Evolutionary conservation across 164 flowering plant species (phyloP), one percentile per base, ranked within the genome.

Genomic region (Akebia trifoliata): DNA sequence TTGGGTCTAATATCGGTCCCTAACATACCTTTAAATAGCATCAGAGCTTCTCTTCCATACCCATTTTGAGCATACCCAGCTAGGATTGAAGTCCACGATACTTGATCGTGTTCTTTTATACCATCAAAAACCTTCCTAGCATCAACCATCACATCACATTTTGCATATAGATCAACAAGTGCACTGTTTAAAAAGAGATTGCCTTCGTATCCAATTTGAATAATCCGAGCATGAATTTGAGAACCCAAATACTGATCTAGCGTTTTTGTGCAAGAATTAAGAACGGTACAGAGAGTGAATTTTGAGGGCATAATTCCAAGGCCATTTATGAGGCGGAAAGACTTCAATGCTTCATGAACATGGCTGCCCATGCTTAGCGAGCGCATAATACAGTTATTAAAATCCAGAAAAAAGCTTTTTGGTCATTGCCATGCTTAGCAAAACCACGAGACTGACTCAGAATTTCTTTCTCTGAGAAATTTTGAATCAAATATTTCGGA

Each of bases 81-180:
- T 30, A 75, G 69, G 12, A 77, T 64, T 0, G 83, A 73, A 34
- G 75, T 78, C 80, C 83, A 76, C 0, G 75, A 63, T 0, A 81
- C 86, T 14, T 64, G 66, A 58, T 81, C 81, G 52, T 70, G 76
- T 18, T 58, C 64, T 45, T 25, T 36, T 69, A 77, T 73, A 14
- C 60, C n/a, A 24, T 60, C 66, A 58, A 78, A 77, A 4, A 79
- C 72, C 55, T 42, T 61, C 45, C 52, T 62, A 10, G 86, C 80
- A 50, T 71, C 69, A 12, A 20, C 43, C 36, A 75, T 25, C 0
- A 54, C 65, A 24, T 49, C 71, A 55, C 72, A 68, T 54, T 77
- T 73, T 0, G 73, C 65, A 56, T 81, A 81, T 9, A 76, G 55
- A 71, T 71, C 69, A 54, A 78, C 70, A 54, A 78, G 75, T 8